These are phyloP conservation scores for Coemansia sp. DNA, from an alignment of 192 early-diverging fungal genomes.

Conservation along the genomic window DNA sequence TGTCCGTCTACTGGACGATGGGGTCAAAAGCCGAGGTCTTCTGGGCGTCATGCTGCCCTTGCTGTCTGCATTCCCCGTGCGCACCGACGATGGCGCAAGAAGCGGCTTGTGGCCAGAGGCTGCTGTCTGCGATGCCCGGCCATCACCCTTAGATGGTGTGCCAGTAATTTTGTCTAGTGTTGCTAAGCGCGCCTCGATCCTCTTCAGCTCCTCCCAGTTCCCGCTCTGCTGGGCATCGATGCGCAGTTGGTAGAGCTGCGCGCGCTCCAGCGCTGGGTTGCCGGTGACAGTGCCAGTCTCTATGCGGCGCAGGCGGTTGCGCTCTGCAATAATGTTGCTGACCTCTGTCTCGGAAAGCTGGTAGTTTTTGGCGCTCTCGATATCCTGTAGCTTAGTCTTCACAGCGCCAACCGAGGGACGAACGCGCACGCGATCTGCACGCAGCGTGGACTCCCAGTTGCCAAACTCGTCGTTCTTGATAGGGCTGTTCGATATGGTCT, in stretches of 20 bases:
- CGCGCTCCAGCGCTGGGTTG: conserved; percentile 52
- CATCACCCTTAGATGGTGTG: conserved; percentile 7
- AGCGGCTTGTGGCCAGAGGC: conserved; percentile 15
- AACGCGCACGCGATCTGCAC: conserved; percentile 49
- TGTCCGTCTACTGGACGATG: conserved; percentile 10
- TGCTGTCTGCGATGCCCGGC: background rate
- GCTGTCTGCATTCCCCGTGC: conserved; percentile 7
- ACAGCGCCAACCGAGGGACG: conserved; percentile 55
- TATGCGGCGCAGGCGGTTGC: conserved; percentile 52
- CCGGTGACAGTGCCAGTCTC: conserved; percentile 19
- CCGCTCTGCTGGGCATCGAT: conserved; percentile 56
- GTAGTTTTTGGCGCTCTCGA: conserved; percentile 62
- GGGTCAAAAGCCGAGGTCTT: conserved; percentile 28
- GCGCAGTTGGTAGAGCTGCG: conserved; percentile 52
- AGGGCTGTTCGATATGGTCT: conserved; percentile 71
- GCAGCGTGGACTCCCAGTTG: conserved; percentile 57
- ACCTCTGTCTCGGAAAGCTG: conserved; percentile 64
- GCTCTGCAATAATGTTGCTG: conserved; percentile 61
- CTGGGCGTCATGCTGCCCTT: conserved; percentile 4
- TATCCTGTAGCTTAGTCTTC: conserved; percentile 56
- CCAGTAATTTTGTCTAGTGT: conserved; percentile 32
- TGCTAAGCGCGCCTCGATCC: conserved; percentile 40
- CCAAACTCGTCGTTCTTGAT: conserved; percentile 65
- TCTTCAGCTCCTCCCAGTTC: conserved; percentile 52
- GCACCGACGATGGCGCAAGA: conserved; percentile 35